phyloP scores from a whole-genome alignment of 192 early-diverging fungal species.

The Umbelopsis vinacea region DNA sequence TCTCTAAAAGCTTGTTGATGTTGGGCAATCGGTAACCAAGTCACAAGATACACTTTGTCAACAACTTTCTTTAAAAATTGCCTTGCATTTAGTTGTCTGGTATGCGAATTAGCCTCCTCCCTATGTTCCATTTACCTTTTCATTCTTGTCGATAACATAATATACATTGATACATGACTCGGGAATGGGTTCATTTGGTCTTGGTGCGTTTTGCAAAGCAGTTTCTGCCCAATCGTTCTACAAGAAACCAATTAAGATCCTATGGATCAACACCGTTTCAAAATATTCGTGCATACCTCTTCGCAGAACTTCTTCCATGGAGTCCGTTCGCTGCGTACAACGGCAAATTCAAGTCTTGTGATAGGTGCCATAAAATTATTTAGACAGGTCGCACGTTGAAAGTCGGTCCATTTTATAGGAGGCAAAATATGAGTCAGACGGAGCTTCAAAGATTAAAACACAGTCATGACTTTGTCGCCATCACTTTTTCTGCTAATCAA shows the following conservation, averaged over 20 bases:
- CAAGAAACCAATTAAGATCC: background rate
- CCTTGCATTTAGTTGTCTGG: background rate
- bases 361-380: background rate
- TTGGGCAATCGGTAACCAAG: background rate
- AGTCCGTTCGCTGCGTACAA: background rate
- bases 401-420: too few relatives aligned
- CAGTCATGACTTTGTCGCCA: too few relatives aligned
- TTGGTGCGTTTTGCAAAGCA: background rate
- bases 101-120: background rate
- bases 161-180: constrained; percentile 1
- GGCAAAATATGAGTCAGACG: too few relatives aligned
- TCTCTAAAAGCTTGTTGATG: constrained; percentile 9
- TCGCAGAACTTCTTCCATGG: background rate
- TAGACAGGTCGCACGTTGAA: too few relatives aligned
- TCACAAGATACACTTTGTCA: background rate
- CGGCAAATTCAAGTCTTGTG: background rate
- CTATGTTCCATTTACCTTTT: background rate
- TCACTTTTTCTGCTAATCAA: too few relatives aligned
- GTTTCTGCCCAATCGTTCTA: constrained; percentile 7
- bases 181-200: background rate
- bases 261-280: background rate
- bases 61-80: background rate
- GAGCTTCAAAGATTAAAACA: too few relatives aligned
- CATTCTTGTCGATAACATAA: constrained; percentile 1
- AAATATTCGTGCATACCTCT: background rate